phyloP scores from a whole-genome alignment of 306 rosid species.

The Trifolium fragiferum region DNA sequence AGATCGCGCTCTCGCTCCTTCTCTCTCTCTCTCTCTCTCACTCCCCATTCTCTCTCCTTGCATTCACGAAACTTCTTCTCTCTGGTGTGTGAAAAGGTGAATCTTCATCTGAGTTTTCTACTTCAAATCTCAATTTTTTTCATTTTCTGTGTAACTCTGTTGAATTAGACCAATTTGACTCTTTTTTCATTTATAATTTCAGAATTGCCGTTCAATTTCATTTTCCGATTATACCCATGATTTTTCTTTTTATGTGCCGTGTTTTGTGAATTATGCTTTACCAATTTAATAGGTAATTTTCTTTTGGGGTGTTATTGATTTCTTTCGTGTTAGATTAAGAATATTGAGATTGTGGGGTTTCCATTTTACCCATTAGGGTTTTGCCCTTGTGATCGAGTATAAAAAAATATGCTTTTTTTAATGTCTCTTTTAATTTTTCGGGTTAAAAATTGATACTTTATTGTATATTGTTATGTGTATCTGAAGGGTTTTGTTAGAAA shows the following conservation, averaged over 20 bases:
- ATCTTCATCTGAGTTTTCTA: conserved; percentile 39
- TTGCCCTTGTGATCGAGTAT: conserved; percentile 36
- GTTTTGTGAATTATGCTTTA: conserved; percentile 29
- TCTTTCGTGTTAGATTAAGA: conserved; percentile 44
- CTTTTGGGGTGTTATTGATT: conserved; percentile 20
- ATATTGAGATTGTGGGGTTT: conserved; percentile 45
- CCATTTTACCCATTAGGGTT: conserved; percentile 48
- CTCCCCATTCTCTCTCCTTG: conserved; percentile 32
- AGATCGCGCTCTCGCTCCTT: conserved; percentile 44
- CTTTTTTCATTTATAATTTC: not conserved
- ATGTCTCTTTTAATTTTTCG: conserved; percentile 25
- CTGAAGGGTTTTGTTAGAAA: conserved; percentile 11
- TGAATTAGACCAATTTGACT: conserved; percentile 11
- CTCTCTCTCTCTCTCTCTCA: conserved; percentile 39
- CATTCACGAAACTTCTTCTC: conserved; percentile 33
- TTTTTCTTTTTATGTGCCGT: not conserved
- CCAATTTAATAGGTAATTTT: conserved; percentile 26
- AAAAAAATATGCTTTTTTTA: conserved; percentile 5
- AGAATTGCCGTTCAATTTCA: conserved; percentile 17
- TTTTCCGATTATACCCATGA: not conserved
- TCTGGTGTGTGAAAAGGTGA: conserved; percentile 44
- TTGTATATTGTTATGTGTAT: not conserved
- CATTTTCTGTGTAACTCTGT: conserved; percentile 24
- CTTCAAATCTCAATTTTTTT: conserved; percentile 1
- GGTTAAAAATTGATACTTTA: not conserved